Base-by-base conservation (phyloP, 148 eudicot genomes). In the Spergularia bocconei region DNA sequence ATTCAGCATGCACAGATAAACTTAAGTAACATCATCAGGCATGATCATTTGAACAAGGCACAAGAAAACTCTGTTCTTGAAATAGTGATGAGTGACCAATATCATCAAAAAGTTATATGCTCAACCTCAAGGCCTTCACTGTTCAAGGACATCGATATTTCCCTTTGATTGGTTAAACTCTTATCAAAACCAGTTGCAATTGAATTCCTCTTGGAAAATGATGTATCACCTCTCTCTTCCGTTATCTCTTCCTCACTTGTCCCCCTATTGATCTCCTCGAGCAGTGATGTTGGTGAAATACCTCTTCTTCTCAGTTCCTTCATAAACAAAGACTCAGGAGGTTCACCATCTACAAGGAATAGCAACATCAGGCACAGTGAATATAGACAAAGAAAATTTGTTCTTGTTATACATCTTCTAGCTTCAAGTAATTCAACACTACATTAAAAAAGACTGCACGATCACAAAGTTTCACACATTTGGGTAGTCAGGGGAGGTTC, bases 71-170 rank as follows among this genome's bases (percentile, higher is more conserved):
- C 21, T 10, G 64, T 11, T 15, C 1, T 61, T 38, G 0, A 29
- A 3, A 50, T 44, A 38, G 61, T 38, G 19, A 21, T 56, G 41
- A 17, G 13, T 17, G 21, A 36, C 68, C 23, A 39, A 76, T 38
- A 63, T 16, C 59, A 77, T 63, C 38, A 66, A 73, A 75, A 52
- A 59, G 5, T 65, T n/a, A 17, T 36, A 56, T 70, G 66, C 47
- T 72, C 67, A 75, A 93, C 98, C 99, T 95, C 99, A 70, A 95
- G 94, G 81, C 97, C 99, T 84, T 95, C 99, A 74, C 99, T 95
- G 75, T 90, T 95, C 86, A 95, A 85, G 41, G 94, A 93, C 92
- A 92, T 88, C 38, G 99, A 95, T 29, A 53, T 73, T 81, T 92
- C 97, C 85, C 97, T 90, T 84, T 95, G 99, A 78, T 88, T 84